phyloP scores from a whole-genome alignment of 495 filamentous ascomycete genomes.

The Baudoinia panamericana region DNA sequence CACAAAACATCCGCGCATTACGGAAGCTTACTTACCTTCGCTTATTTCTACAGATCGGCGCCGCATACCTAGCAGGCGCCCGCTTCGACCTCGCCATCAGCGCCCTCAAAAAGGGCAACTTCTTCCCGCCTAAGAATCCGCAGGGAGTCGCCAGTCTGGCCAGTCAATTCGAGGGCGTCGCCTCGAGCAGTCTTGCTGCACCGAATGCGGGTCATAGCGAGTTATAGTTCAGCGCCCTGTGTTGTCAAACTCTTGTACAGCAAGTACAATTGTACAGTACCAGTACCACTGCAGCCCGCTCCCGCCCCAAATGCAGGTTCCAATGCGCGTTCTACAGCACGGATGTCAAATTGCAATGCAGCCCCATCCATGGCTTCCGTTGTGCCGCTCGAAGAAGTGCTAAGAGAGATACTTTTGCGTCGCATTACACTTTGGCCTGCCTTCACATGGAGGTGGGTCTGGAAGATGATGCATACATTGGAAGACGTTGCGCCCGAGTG shows the following conservation, averaged over 20 bases:
- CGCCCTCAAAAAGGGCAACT: constrained; percentile 22
- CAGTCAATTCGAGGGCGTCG: constrained; percentile 1
- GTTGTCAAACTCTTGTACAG: background rate
- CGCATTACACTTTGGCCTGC: constrained; percentile 15
- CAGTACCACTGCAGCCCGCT: background rate
- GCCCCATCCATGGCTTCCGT: constrained; percentile 65
- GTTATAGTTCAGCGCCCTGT: constrained; percentile 3
- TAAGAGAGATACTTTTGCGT: constrained; percentile 7
- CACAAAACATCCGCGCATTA: background rate
- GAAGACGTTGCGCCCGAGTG: too few relatives aligned
- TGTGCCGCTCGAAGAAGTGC: constrained; percentile 52
- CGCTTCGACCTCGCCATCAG: constrained; percentile 38
- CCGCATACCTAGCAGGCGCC: constrained; percentile 55
- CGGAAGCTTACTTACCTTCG: background rate
- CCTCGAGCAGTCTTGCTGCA: background rate
- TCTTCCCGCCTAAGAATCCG: constrained; percentile 11
- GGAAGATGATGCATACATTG: constrained; percentile 11
- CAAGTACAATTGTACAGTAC: background rate
- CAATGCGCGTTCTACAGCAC: constrained; percentile 54
- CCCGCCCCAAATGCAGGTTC: too few relatives aligned
- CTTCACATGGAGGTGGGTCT: constrained; percentile 7
- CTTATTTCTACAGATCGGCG: constrained; percentile 41
- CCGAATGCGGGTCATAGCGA: constrained; percentile 8
- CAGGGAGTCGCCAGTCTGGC: constrained; percentile 1
- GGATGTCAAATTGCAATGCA: constrained; percentile 99